These are phyloP conservation scores for Diplotaxis tenuifolia DNA, from an alignment of 345 rosid species.

Conservation along the genomic window DNA sequence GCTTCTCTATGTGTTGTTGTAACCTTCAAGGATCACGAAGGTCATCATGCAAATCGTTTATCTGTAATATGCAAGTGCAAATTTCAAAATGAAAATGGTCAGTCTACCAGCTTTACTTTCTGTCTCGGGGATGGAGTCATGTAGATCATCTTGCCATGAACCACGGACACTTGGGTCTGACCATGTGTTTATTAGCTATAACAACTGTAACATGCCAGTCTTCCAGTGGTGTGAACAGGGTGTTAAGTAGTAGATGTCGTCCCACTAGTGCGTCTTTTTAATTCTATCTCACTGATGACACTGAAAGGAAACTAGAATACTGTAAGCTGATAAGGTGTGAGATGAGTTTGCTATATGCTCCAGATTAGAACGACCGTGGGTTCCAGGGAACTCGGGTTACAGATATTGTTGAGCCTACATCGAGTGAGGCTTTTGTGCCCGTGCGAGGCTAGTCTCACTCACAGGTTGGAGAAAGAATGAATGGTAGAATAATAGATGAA, in stretches of 20 bases:
- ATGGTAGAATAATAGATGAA: constrained; percentile 24
- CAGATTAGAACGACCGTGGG: constrained; percentile 29
- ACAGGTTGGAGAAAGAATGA: constrained; percentile 11
- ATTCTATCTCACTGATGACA: constrained; percentile 25
- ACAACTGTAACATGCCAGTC: constrained; percentile 18
- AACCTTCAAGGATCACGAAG: constrained; percentile 18
- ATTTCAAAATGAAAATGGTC: constrained; percentile 5
- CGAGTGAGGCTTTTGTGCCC: constrained; percentile 10
- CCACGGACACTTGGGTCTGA: constrained; percentile 24
- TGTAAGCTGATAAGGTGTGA: constrained; percentile 31
- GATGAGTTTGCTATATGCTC: constrained; percentile 31
- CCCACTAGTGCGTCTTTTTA: constrained; percentile 17
- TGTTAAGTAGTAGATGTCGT: constrained; percentile 11
- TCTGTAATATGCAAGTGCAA: constrained; percentile 27
- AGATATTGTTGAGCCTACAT: background rate
- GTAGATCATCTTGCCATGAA: constrained; percentile 37
- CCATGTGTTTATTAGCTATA: constrained; percentile 32
- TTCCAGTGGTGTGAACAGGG: background rate
- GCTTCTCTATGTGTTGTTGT: constrained; percentile 22
- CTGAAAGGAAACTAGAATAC: constrained; percentile 18
- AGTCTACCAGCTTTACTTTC: constrained; percentile 23
- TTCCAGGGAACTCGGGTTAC: constrained; percentile 14
- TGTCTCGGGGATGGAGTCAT: constrained; percentile 29
- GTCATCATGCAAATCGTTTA: constrained; percentile 12
- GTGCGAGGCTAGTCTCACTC: background rate